Evolutionary conservation across 2,329 filamentous ascomycete species (phyloP), one percentile per base, ranked within the genome.

Genomic region (Cladosporium sp.): DNA sequence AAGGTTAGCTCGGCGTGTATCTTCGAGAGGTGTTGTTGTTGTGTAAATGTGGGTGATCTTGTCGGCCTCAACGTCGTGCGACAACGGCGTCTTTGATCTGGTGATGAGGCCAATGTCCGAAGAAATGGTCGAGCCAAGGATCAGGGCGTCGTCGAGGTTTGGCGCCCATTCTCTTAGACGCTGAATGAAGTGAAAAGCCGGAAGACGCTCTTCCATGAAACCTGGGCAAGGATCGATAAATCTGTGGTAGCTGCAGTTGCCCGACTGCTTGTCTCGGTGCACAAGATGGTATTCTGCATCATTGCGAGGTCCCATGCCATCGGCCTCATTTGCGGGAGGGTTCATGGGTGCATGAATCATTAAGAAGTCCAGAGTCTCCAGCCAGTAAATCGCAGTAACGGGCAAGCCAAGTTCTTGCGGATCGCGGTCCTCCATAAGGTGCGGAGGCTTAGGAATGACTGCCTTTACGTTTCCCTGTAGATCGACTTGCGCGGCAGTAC

Each of bases 321-420:
- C 54, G 12, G 54, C 51, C 3, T 47, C 47, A 9, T 45, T 43
- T 15, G 51, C 39, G 29, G 45, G 51, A 11, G 42, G 39, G 15
- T 59, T 55, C 42, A 59, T 72, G n/a, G 80, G 78, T 1, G 86
- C 88, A 67, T 96, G 85, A 18, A 93, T 80, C 49, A 85, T 77
- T 38, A 97, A 75, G 64, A 96, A 94, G 2, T 92, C 72, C 59
- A 94, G 73, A 59, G 93, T 95, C 62, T 93, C 87, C 16, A 97
- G 77, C 93, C 94, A 98, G 32, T 79, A 78, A 35, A 98, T 77
- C 13, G 86, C 85, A 3, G 60, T 62, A 20, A 67, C 49, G 3
- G 62, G 60, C 29, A 55, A 13, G 30, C 51, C 51, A 13, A 50
- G 41, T 2, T 56, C 55, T 8, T 54, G 43, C 39, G 51, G 55